Evolutionary conservation across 2,329 filamentous ascomycete species (phyloP).

Genomic region (Raffaelea arxii): DNA sequence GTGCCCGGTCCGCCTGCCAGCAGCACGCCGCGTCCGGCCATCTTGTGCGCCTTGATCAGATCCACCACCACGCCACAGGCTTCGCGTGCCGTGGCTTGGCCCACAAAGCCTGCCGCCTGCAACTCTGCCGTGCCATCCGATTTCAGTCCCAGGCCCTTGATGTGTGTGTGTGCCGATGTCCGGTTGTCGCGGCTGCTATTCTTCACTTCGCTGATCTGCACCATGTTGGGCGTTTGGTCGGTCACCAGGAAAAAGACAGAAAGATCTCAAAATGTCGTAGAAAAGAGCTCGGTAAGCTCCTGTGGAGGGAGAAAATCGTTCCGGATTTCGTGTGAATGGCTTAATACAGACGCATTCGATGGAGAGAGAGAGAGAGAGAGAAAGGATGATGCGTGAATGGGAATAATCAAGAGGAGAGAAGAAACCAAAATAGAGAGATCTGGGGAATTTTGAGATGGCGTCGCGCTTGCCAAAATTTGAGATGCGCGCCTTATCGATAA

Average conservation of each 20-base stretch:
- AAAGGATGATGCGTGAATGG: too few species aligned
- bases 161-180: slow-evolving; percentile 94
- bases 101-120: slow-evolving; percentile 75
- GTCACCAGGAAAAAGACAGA: neutral
- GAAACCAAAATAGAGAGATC: too few species aligned
- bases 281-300: too few species aligned
- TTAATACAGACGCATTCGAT: too few species aligned
- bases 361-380: too few species aligned
- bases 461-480: too few species aligned
- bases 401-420: too few species aligned
- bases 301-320: too few species aligned
- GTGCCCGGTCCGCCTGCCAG: slow-evolving; percentile 92
- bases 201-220: slow-evolving; percentile 90
- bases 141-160: slow-evolving; percentile 85
- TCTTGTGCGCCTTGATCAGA: slow-evolving; percentile 90
- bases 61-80: slow-evolving; percentile 94
- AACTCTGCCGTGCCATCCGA: slow-evolving; percentile 77
- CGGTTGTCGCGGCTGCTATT: slow-evolving; percentile 90
- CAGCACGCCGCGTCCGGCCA: slow-evolving; percentile 89
- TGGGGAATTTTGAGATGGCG: too few species aligned
- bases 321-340: too few species aligned
- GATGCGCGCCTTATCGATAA: too few species aligned
- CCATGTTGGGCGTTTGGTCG: slow-evolving; percentile 46
- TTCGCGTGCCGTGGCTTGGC: slow-evolving; percentile 80
- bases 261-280: neutral